Evolutionary conservation across 2,329 filamentous ascomycete genomes (phyloP).

Genomic region (Sporothrix dimorphospora): DNA sequence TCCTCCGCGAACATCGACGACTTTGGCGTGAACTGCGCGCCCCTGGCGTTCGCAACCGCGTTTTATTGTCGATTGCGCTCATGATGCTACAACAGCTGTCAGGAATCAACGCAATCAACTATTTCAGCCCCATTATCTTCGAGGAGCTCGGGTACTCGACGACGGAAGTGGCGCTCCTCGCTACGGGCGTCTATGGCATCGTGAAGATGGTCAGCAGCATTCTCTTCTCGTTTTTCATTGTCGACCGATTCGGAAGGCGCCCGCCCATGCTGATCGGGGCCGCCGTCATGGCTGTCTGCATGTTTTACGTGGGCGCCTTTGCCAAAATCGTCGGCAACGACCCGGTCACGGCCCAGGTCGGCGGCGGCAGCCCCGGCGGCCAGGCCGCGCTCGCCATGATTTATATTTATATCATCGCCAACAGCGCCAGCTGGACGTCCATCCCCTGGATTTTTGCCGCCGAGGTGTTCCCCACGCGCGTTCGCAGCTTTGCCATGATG

Average conservation of each 20-base stretch:
- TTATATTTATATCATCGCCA: constrained; percentile 37
- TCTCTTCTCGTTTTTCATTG: constrained; percentile 33
- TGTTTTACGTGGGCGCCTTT: constrained; percentile 44
- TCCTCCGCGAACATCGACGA: constrained; percentile 13
- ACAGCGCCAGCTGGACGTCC: constrained; percentile 37
- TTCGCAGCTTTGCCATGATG: constrained; percentile 38
- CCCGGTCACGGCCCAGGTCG: background rate
- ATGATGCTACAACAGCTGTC: constrained; percentile 68
- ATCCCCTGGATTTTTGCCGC: constrained; percentile 37
- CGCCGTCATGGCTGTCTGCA: constrained; percentile 34
- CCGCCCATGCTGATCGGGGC: constrained; percentile 36
- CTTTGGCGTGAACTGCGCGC: constrained; percentile 38
- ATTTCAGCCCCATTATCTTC: constrained; percentile 67
- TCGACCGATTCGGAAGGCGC: constrained; percentile 36
- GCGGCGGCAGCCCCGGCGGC: constrained; percentile 16
- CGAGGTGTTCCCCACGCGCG: constrained; percentile 37
- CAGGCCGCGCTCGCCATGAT: constrained; percentile 38
- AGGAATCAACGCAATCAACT: constrained; percentile 69
- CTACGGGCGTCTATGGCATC: constrained; percentile 56
- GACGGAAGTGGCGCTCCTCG: constrained; percentile 60
- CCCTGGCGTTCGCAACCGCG: constrained; percentile 20
- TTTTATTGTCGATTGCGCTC: constrained; percentile 18
- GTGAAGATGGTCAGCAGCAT: constrained; percentile 33
- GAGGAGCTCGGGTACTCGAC: constrained; percentile 62
- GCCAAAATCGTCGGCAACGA: constrained; percentile 31